Evolutionary conservation across 176 grass and related monocot species (phyloP).

Genomic region (Aegilops bicornis): DNA sequence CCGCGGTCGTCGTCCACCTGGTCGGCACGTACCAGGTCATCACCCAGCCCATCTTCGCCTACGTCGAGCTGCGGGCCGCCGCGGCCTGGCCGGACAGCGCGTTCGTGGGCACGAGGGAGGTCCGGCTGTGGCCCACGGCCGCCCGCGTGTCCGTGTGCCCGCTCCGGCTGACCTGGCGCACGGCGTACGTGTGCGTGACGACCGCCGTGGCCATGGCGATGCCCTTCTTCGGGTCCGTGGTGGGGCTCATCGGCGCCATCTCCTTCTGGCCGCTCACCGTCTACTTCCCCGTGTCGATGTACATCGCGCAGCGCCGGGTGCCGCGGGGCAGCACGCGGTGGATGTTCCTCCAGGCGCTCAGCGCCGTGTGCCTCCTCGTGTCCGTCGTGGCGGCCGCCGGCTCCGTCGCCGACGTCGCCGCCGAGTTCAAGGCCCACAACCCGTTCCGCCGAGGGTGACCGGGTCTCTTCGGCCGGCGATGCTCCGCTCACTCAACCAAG

Average conservation of each 20-base stretch:
- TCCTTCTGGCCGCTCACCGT: slow-evolving; percentile 79
- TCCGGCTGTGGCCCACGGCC: neutral
- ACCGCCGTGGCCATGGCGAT: slow-evolving; percentile 18
- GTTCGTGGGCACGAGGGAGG: slow-evolving; percentile 3
- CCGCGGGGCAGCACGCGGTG: slow-evolving; percentile 34
- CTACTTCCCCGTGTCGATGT: slow-evolving; percentile 84
- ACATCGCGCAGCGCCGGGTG: slow-evolving; percentile 52
- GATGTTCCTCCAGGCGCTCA: slow-evolving; percentile 43
- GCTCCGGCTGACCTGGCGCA: slow-evolving; percentile 18
- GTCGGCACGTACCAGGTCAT: slow-evolving; percentile 80
- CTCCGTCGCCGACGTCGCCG: slow-evolving; percentile 46
- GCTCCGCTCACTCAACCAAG: neutral
- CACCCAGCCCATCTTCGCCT: slow-evolving; percentile 70
- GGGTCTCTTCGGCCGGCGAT: neutral
- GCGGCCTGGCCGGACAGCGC: slow-evolving; percentile 44
- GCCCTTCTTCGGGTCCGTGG: slow-evolving; percentile 22
- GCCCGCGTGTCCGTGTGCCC: neutral
- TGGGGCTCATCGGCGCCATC: slow-evolving; percentile 23
- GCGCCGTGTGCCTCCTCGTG: slow-evolving; percentile 39
- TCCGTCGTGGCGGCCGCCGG: slow-evolving; percentile 33
- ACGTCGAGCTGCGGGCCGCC: slow-evolving; percentile 48
- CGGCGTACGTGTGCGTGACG: slow-evolving; percentile 18
- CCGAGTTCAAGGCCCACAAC: slow-evolving; percentile 35
- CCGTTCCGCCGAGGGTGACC: neutral
- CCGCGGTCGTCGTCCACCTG: slow-evolving; percentile 71